Evolutionary conservation across 129 eudicot genomes (phyloP).

Genomic region (Scalesia atractyloides): DNA sequence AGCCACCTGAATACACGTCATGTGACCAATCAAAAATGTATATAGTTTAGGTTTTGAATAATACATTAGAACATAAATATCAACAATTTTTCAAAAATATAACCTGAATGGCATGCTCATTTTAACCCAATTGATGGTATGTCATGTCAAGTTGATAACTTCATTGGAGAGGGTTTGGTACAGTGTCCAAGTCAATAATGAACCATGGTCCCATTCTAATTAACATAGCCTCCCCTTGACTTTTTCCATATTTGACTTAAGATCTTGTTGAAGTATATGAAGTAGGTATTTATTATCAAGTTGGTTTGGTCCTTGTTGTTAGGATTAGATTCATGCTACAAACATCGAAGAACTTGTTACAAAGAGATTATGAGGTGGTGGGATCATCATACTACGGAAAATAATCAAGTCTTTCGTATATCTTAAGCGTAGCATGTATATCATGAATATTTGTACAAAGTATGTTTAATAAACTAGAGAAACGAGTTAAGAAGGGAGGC

Average conservation of each 20-base stretch:
- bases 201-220: constrained; percentile 3
- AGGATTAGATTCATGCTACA: not conserved
- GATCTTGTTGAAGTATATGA: not conserved
- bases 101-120: constrained; percentile 29
- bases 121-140: constrained; percentile 28
- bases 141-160: constrained; percentile 31
- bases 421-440: no score
- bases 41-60: not conserved
- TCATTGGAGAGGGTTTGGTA: constrained; percentile 24
- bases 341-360: no score
- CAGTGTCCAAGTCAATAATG: not conserved
- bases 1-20: no score
- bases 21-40: not conserved
- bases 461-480: not conserved
- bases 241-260: not conserved
- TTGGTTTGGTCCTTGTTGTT: not conserved
- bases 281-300: not conserved
- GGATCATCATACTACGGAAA: not conserved
- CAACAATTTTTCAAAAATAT: constrained; percentile 9
- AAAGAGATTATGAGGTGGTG: not conserved
- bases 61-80: not conserved
- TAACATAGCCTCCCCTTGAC: not conserved
- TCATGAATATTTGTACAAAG: not conserved
- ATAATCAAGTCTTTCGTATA: no score
- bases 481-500: not conserved